Evolutionary conservation across 805 yeast genomes (phyloP).

Genomic region (Jamesozyma piceae): DNA sequence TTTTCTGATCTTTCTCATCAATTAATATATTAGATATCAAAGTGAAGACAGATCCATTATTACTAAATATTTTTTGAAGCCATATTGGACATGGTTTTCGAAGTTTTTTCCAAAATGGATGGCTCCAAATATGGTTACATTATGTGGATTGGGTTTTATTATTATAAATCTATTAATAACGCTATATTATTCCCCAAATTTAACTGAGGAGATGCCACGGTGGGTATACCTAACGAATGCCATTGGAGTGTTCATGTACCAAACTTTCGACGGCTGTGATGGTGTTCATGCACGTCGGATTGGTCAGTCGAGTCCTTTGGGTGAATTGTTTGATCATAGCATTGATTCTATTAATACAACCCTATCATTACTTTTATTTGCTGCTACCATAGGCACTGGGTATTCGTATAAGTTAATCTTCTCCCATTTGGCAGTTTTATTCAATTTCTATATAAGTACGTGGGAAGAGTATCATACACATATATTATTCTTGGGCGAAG

Average conservation of each 20-base stretch:
- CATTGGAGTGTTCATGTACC: conserved; percentile 76
- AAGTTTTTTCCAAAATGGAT: conserved; percentile 68
- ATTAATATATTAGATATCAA: conserved; percentile 54
- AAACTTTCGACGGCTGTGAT: conserved; percentile 93
- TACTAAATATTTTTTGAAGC: conserved; percentile 67
- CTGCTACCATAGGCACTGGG: conserved; percentile 71
- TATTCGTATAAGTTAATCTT: conserved; percentile 50
- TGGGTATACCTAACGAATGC: conserved; percentile 78
- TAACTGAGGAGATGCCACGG: conserved; percentile 50
- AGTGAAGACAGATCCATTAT: conserved; percentile 75
- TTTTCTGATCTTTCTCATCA: no score
- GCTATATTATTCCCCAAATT: conserved; percentile 62
- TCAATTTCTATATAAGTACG: conserved; percentile 80
- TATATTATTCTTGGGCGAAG: conserved; percentile 60
- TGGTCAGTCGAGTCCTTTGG: conserved; percentile 90
- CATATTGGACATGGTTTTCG: conserved; percentile 71
- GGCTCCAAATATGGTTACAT: conserved; percentile 89
- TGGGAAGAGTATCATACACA: conserved; percentile 97
- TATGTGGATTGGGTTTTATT: conserved; percentile 71
- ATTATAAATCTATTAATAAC: conserved; percentile 53
- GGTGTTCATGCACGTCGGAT: conserved; percentile 93
- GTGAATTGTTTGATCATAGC: conserved; percentile 91
- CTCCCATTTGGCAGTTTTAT: conserved; percentile 62
- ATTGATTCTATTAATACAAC: conserved; percentile 70
- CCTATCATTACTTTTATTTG: conserved; percentile 62